Evolutionary conservation across 2,329 filamentous ascomycete genomes (phyloP), one percentile per base, ranked within the genome.

Genomic region (Epichloe coenophiala): DNA sequence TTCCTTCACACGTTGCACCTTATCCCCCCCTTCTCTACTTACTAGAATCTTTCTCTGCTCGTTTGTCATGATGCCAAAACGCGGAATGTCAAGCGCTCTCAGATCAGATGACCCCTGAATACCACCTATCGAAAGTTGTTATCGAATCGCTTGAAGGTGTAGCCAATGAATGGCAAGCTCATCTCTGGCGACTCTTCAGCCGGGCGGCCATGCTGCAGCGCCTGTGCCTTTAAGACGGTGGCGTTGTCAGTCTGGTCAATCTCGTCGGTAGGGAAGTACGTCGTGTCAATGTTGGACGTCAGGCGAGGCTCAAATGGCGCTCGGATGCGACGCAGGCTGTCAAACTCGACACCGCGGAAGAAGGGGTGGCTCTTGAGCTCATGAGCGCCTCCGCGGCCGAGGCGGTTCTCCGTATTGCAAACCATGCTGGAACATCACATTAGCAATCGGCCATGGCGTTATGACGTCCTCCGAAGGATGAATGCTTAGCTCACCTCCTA

Each of bases 261-360:
- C 69, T 98, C 93, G 64, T 98, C 93, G 48, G 89, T 96, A 9
- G 93, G 93, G 81, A 98, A 98, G 75, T 98, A 97, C 45, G 90
- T 91, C 19, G 93, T 95, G 65, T 98, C 93, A 61, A 95, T 86
- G 67, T 93, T 93, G 55, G 88, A 95, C 54, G 86, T 86, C 56
- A 98, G 75, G 62, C 89, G 88, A 3, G 93, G 93, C 71, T 97
- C 91, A 65, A 98, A 98, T 0, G 93, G 93, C 52, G 93, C 93
- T 38, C 90, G 85, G 62, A 98, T 97, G 54, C 85, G 83, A 56
- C 93, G 88, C 58, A 98, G 77, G 59, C 86, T 87, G 58, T 96
- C 88, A 75, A 95, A 98, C 58, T 95, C 86, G 31, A 98, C 93
- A 49, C 93, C 93, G 36, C 87, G 85, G 84, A 98, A 98, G 78